A percentile compares a stretch with the other conserved stretches of the same genome.
Evolutionary conservation across 192 early-diverging fungal genomes (phyloP).

Genomic region (Phlyctochytrium bullatum): DNA sequence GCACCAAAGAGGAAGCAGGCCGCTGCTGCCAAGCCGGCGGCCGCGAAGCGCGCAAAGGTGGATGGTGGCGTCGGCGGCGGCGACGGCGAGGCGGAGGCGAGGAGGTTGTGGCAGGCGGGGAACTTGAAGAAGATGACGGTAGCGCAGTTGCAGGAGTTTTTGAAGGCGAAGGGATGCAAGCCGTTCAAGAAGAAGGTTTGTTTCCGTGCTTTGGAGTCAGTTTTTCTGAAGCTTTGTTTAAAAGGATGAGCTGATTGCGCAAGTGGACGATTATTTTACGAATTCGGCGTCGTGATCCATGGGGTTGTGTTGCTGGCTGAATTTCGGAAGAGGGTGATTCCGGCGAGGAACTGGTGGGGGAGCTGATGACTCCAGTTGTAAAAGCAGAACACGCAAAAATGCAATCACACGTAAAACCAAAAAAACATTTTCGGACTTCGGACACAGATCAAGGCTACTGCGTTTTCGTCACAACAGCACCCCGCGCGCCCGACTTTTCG

Average conservation of each 20-base stretch:
- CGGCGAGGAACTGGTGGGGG: no score
- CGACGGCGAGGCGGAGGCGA: no score
- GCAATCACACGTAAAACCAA: no score
- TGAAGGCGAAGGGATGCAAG: constrained; percentile 10
- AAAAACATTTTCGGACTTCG: no score
- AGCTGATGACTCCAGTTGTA: no score
- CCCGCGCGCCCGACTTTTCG: no score
- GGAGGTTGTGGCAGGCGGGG: neutral
- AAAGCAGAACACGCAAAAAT: no score
- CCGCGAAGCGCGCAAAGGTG: constrained; percentile 10
- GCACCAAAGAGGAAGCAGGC: constrained; percentile 2
- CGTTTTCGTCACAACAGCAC: no score
- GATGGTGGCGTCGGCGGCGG: neutral
- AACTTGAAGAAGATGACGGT: constrained; percentile 18
- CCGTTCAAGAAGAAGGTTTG: constrained; percentile 14
- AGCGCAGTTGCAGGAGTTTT: constrained; percentile 13
- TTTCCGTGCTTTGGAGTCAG: neutral
- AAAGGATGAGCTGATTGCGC: neutral
- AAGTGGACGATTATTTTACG: neutral
- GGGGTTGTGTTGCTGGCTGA: no score
- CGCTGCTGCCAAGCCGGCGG: neutral
- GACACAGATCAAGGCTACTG: no score
- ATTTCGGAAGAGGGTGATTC: no score
- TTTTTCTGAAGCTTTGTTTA: neutral
- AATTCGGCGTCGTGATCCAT: no score